Percentiles rank a stretch among this genome's conserved stretches.
Conservation (phyloP, 2,329 filamentous ascomycete genomes). For the Fusarium equiseti region DNA sequence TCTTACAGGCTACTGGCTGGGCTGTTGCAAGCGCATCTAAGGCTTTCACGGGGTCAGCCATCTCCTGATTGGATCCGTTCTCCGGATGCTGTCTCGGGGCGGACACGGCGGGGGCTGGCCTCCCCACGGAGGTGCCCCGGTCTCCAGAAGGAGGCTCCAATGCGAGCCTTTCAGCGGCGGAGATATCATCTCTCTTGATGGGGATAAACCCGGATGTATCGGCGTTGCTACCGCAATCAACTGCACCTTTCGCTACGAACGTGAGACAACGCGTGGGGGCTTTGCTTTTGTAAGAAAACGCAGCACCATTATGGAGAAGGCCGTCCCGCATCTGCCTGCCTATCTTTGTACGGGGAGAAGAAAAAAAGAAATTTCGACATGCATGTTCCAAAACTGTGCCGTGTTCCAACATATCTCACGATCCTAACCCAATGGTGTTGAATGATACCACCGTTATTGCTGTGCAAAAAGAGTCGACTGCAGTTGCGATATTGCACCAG, state of each 20-base stretch:
- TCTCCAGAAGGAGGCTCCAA: conserved; percentile 11
- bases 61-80: conserved; percentile 30
- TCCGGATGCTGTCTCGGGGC: conserved; percentile 38
- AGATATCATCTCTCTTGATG: conserved; percentile 19
- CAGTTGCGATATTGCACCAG: not conserved
- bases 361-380: conserved; percentile 32
- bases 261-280: conserved; percentile 33
- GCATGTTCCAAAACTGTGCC: conserved; percentile 33
- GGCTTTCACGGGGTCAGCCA: conserved; percentile 33
- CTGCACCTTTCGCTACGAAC: conserved; percentile 22
- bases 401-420: conserved; percentile 24
- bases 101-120: conserved; percentile 28
- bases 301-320: conserved; percentile 10
- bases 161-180: conserved; percentile 26
- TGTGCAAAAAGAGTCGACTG: not conserved
- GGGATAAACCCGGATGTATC: conserved; percentile 35
- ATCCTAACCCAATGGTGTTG: conserved; percentile 5
- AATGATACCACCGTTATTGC: conserved; percentile 24
- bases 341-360: conserved; percentile 9
- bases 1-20: conserved; percentile 30
- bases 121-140: conserved; percentile 39
- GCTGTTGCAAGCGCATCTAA: conserved; percentile 13
- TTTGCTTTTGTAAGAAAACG: conserved; percentile 15
- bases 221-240: conserved; percentile 23
- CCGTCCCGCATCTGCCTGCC: conserved; percentile 7